Conservation (phyloP, 768 basidiomycete species). For the Lentinula guzmanii region DNA sequence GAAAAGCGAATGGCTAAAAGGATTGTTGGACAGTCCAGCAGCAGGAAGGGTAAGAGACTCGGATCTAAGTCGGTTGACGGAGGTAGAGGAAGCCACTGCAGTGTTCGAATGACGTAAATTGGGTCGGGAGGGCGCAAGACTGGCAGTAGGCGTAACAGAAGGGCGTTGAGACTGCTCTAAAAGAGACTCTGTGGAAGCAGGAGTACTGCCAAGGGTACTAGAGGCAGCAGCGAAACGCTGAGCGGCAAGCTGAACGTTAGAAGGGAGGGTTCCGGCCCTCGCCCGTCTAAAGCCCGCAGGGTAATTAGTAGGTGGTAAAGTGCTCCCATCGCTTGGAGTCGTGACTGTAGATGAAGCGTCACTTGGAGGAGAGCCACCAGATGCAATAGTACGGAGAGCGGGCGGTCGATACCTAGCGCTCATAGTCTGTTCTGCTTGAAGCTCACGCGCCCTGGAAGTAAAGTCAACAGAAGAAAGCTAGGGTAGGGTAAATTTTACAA, state of each 20-base stretch:
- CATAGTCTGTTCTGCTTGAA: slow-evolving; percentile 72
- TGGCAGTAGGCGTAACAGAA: slow-evolving; percentile 35
- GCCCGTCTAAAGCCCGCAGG: slow-evolving; percentile 89
- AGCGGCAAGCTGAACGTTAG: slow-evolving; percentile 85
- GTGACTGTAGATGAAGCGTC: slow-evolving; percentile 54
- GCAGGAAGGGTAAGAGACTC: slow-evolving; percentile 88
- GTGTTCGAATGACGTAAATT: slow-evolving; percentile 66
- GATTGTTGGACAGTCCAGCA: slow-evolving; percentile 61
- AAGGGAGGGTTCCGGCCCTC: slow-evolving; percentile 96
- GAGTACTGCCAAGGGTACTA: slow-evolving; percentile 45
- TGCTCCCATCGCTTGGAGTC: slow-evolving; percentile 50
- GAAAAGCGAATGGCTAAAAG: slow-evolving; percentile 86
- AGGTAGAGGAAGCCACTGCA: slow-evolving; percentile 53
- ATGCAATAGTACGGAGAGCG: slow-evolving; percentile 66
- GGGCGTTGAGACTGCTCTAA: slow-evolving; percentile 45
- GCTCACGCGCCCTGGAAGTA: slow-evolving; percentile 70
- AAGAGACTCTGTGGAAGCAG: slow-evolving; percentile 33
- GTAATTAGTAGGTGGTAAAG: slow-evolving; percentile 67
- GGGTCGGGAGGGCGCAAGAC: slow-evolving; percentile 50
- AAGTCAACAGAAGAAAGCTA: slow-evolving; percentile 9
- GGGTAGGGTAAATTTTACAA: slow-evolving; percentile 11
- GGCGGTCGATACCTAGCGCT: slow-evolving; percentile 72
- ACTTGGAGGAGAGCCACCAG: slow-evolving; percentile 69
- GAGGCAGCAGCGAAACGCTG: slow-evolving; percentile 73
- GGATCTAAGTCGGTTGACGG: slow-evolving; percentile 82